Conservation (phyloP, 2,329 filamentous ascomycete genomes). For the Neobulgaria alba region DNA sequence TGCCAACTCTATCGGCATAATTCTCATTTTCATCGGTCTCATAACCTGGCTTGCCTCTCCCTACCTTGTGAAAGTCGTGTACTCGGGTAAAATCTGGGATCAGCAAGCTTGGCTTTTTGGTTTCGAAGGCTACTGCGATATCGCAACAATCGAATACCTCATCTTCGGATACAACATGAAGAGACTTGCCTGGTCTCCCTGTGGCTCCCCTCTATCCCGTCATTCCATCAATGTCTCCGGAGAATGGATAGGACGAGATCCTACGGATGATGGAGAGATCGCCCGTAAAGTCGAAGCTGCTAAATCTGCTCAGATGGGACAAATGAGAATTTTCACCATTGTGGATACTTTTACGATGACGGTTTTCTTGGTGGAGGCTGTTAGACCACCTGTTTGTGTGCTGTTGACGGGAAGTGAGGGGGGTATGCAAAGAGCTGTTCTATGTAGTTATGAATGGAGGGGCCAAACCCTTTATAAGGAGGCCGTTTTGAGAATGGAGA, state of each 20-base stretch:
- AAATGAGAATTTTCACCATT: constrained; percentile 22
- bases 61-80: no score
- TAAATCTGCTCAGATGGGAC: neutral
- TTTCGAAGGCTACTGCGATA: constrained; percentile 23
- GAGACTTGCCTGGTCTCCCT: constrained; percentile 23
- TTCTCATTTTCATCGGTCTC: no score
- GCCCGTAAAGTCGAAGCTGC: constrained; percentile 8
- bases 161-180: constrained; percentile 22
- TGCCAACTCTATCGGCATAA: no score
- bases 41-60: constrained; percentile 8
- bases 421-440: constrained; percentile 27
- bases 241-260: constrained; percentile 21
- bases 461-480: no score
- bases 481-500: no score
- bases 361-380: constrained; percentile 25
- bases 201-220: constrained; percentile 17
- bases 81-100: constrained; percentile 21
- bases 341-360: constrained; percentile 27
- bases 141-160: constrained; percentile 19
- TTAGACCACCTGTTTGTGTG: constrained; percentile 25
- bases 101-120: constrained; percentile 21
- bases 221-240: constrained; percentile 1
- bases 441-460: no score
- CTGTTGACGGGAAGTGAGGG: constrained; percentile 26
- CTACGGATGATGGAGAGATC: no score